Percentiles rank a stretch among this genome's conserved stretches.
Conservation (phyloP, 495 filamentous ascomycete species). For the Aspergillus campestris region DNA sequence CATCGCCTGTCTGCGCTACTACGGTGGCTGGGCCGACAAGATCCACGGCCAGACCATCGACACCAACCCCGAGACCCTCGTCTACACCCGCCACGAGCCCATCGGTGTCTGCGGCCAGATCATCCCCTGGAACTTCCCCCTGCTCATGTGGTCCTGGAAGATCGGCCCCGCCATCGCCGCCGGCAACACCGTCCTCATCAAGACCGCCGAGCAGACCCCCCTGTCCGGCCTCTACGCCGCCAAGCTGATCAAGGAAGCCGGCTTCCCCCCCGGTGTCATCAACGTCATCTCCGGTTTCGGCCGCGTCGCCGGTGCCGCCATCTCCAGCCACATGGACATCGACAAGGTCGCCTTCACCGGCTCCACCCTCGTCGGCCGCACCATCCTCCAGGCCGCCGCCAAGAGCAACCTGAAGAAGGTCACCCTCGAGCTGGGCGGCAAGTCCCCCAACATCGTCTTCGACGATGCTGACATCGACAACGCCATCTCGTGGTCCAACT, state of each 20-base stretch:
- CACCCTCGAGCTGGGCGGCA: conserved; percentile 95
- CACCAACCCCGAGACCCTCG: conserved; percentile 73
- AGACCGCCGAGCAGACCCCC: conserved; percentile 95
- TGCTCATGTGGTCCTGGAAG: conserved; percentile 98
- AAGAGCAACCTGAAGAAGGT: conserved; percentile 98
- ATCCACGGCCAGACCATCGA: conserved; percentile 93
- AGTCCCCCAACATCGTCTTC: conserved; percentile 97
- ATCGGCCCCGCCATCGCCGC: conserved; percentile 86
- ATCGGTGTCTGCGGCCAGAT: conserved; percentile 93
- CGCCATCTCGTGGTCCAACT: conserved; percentile 97
- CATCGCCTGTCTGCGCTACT: conserved; percentile 76
- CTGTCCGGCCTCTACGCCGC: conserved; percentile 77
- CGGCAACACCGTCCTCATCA: conserved; percentile 85
- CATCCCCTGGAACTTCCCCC: conserved; percentile 95
- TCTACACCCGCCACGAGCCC: conserved; percentile 86
- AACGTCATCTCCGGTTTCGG: conserved; percentile 95
- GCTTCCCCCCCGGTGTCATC: conserved; percentile 92
- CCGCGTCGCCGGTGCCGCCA: conserved; percentile 80
- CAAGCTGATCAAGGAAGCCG: conserved; percentile 81
- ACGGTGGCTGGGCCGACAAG: conserved; percentile 98
- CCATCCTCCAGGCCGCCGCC: conserved; percentile 93
- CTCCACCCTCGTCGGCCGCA: conserved; percentile 81
- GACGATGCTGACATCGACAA: conserved; percentile 93
- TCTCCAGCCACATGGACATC: conserved; percentile 91
- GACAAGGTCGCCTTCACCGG: conserved; percentile 99